A percentile compares a stretch with the other conserved stretches of the same genome.
Evolutionary conservation across 768 basidiomycete genomes (phyloP).

Genomic region (Amanita subjunquillea): DNA sequence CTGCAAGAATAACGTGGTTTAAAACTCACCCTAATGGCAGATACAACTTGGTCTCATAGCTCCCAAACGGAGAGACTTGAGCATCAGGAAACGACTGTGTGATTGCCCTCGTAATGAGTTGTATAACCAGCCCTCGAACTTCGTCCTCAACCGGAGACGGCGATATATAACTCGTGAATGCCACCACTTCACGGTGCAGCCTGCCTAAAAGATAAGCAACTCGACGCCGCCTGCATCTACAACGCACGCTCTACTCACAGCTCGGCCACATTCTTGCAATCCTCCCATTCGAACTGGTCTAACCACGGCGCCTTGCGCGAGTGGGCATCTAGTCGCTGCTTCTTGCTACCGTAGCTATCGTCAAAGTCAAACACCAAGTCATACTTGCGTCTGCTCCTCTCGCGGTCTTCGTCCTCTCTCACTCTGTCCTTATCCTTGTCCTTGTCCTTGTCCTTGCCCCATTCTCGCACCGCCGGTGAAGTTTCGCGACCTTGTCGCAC

Average conservation of each 20-base stretch:
- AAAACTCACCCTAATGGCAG: conserved; percentile 76
- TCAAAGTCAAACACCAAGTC: conserved; percentile 32
- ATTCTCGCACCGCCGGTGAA: conserved; percentile 19
- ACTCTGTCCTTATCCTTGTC: conserved; percentile 24
- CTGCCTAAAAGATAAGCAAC: conserved; percentile 27
- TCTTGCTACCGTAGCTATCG: conserved; percentile 44
- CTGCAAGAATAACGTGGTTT: not conserved
- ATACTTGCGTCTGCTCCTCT: conserved; percentile 33
- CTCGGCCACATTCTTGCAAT: conserved; percentile 71
- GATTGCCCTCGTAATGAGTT: conserved; percentile 59
- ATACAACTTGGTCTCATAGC: conserved; percentile 88
- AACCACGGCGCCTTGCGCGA: conserved; percentile 66
- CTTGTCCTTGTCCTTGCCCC: conserved; percentile 26
- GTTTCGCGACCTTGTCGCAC: not conserved
- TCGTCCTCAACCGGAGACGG: conserved; percentile 83
- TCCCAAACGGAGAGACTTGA: conserved; percentile 79
- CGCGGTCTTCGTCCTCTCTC: conserved; percentile 10
- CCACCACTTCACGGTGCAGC: conserved; percentile 78
- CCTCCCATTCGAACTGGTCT: conserved; percentile 56
- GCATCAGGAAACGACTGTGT: conserved; percentile 67
- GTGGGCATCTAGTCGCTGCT: conserved; percentile 39
- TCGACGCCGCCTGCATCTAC: not conserved
- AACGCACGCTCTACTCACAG: conserved; percentile 41
- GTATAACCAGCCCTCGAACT: conserved; percentile 63
- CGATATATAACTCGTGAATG: conserved; percentile 81